Evolutionary conservation across 1,284 basidiomycete species (phyloP).

Genomic region (Coniophora puteana): DNA sequence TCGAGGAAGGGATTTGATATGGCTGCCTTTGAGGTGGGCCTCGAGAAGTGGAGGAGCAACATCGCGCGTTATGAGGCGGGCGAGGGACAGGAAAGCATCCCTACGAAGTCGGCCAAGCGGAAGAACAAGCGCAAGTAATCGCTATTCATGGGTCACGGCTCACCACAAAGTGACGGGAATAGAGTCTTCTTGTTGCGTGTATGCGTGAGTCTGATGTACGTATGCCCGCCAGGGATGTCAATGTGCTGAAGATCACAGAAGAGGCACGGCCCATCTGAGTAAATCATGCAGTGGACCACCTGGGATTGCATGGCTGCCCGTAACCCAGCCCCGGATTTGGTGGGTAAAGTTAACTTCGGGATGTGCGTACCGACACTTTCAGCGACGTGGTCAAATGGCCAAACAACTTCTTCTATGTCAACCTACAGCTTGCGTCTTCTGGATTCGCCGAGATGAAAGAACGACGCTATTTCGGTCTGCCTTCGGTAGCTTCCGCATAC

Average conservation of each 20-base stretch:
- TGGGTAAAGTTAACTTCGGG: not conserved
- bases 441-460: not conserved
- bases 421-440: not conserved
- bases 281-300: not conserved
- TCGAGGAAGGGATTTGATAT: slow-evolving; percentile 49
- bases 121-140: not conserved
- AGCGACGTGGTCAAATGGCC: not conserved
- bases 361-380: not conserved
- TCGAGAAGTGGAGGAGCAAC: slow-evolving; percentile 59
- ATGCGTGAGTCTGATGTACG: too few relatives aligned
- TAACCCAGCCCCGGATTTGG: not conserved
- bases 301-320: not conserved
- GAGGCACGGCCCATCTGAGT: slow-evolving; percentile 2
- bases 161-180: slow-evolving; percentile 3
- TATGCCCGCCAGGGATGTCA: too few relatives aligned
- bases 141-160: not conserved
- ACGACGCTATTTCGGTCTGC: too few relatives aligned
- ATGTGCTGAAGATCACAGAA: not conserved
- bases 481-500: too few relatives aligned
- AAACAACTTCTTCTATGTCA: too few relatives aligned
- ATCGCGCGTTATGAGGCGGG: slow-evolving; percentile 31
- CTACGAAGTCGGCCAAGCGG: slow-evolving; percentile 2
- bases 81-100: slow-evolving; percentile 17
- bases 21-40: slow-evolving; percentile 55
- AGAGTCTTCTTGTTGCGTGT: not conserved